phyloP scores from a whole-genome alignment of 2,329 filamentous ascomycete species.

The Daldinia sp. region DNA sequence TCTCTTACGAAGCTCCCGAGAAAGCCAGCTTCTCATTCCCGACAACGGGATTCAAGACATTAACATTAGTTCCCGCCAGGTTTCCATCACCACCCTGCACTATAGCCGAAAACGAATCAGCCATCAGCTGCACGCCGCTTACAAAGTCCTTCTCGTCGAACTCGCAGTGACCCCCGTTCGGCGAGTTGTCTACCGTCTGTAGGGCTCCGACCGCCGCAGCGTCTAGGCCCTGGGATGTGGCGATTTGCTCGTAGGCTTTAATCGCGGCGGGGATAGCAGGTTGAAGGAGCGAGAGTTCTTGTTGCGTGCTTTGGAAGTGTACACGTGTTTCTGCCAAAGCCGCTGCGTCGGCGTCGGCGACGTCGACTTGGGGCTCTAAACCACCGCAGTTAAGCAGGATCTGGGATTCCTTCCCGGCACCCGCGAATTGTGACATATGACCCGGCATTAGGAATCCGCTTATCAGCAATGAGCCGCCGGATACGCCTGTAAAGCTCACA shows the following conservation, averaged over 20 bases:
- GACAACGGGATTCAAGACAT: slow-evolving; percentile 57
- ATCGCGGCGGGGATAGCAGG: slow-evolving; percentile 59
- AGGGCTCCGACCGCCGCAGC: slow-evolving; percentile 56
- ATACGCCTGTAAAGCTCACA: slow-evolving; percentile 66
- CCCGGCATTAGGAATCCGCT: slow-evolving; percentile 66
- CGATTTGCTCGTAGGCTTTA: slow-evolving; percentile 59
- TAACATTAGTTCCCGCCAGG: slow-evolving; percentile 55
- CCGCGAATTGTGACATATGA: slow-evolving; percentile 58
- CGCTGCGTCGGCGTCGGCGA: slow-evolving; percentile 51
- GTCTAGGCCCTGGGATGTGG: slow-evolving; percentile 53
- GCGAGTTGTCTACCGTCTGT: slow-evolving; percentile 66
- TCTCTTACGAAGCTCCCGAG: slow-evolving; percentile 37
- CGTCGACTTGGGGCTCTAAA: slow-evolving; percentile 60
- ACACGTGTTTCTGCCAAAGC: slow-evolving; percentile 58
- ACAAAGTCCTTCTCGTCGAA: slow-evolving; percentile 64
- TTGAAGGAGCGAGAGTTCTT: slow-evolving; percentile 60
- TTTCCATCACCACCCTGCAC: slow-evolving; percentile 61
- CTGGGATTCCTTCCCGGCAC: slow-evolving; percentile 51
- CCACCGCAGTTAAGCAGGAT: slow-evolving; percentile 66
- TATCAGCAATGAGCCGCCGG: slow-evolving; percentile 62
- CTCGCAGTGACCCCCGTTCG: slow-evolving; percentile 64
- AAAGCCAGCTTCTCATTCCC: slow-evolving; percentile 59
- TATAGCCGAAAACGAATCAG: slow-evolving; percentile 60
- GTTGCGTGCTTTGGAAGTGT: slow-evolving; percentile 64
- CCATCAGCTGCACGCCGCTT: slow-evolving; percentile 65